Evolutionary conservation across 2,329 filamentous ascomycete genomes (phyloP), one percentile per base, ranked within the genome.

Genomic region (Biscogniauxia sp.): DNA sequence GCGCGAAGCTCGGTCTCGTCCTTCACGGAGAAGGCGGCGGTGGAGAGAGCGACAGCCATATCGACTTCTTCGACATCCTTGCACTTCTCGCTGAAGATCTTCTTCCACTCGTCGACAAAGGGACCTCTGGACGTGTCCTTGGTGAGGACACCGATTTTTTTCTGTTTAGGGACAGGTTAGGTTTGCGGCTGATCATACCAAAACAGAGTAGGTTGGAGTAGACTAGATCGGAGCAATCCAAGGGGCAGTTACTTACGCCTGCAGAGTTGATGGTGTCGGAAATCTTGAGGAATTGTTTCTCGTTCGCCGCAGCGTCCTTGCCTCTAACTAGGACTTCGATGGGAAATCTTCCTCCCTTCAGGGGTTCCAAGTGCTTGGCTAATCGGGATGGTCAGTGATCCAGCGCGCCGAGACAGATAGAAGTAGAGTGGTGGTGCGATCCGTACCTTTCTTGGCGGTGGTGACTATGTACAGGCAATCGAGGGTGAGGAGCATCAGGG

Each of bases 81-180:
- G 74, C 89, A 90, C 63, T 91, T 87, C 20, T 91, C 89, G 60
- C 82, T 81, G 69, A 91, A 94, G 3, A 87, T 78, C 68, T 92
- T 91, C 78, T 95, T 96, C 95, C 95, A 99, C 76, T 99, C 95
- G 58, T 97, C 93, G 71, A 94, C 88, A 70, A 99, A 98, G 0
- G 93, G 93, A 1, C 95, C 95, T 56, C 84, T 86, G 1, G 93
- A 90, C 23, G 84, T 87, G 73, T 97, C 93, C 78, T 96, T 97
- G 54, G 89, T 82, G 57, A 98, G 80, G 49, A 93, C 84, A 32
- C 94, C 96, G 20, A 98, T 86, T 81, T 97, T 98, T 74, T 94
- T 95, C 89, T 93, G 68, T 50, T 59, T 25, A 13, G 25, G 37
- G 59, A 56, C 32, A 41, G 20, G 53, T 61, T 37, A 64, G 63